Conservation (phyloP, 192 early-diverging fungal species). For the Chytriomyces hyalinus region DNA sequence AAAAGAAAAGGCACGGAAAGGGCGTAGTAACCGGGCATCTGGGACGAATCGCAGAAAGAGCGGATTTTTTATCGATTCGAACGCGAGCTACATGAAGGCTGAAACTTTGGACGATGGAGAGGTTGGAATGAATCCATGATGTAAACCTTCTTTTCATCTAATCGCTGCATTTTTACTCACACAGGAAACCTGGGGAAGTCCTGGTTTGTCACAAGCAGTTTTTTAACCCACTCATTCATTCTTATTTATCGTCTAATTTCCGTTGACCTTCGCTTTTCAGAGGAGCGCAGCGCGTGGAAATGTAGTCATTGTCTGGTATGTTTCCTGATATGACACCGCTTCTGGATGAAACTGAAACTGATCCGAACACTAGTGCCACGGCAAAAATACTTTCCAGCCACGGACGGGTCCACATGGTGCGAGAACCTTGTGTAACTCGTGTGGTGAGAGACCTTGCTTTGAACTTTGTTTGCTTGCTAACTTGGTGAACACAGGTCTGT, state of each 20-base stretch:
- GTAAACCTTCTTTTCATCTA: too few species aligned
- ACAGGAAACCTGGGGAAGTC: too few species aligned
- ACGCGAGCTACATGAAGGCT: slow-evolving; percentile 1
- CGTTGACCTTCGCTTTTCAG: neutral
- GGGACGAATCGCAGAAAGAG: neutral
- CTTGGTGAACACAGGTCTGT: slow-evolving; percentile 12
- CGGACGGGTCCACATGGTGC: slow-evolving; percentile 22
- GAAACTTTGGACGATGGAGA: slow-evolving; percentile 7
- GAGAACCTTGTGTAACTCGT: slow-evolving; percentile 28
- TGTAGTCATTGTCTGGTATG: slow-evolving; percentile 32
- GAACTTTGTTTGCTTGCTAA: slow-evolving; percentile 1
- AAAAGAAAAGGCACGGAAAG: slow-evolving; percentile 14
- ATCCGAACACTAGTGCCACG: slow-evolving; percentile 15
- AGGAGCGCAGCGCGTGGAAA: slow-evolving; percentile 22
- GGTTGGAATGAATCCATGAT: too few species aligned
- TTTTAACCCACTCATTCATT: too few species aligned
- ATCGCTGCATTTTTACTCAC: too few species aligned
- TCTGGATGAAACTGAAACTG: neutral
- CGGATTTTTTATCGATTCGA: slow-evolving; percentile 2
- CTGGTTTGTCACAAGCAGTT: too few species aligned
- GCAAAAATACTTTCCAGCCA: slow-evolving; percentile 29
- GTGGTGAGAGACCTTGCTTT: slow-evolving; percentile 21
- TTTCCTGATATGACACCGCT: neutral
- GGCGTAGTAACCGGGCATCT: neutral
- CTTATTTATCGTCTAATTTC: too few species aligned